Evolutionary conservation across 495 filamentous ascomycete genomes (phyloP).

Genomic region (Aspergillus heteromorphus): DNA sequence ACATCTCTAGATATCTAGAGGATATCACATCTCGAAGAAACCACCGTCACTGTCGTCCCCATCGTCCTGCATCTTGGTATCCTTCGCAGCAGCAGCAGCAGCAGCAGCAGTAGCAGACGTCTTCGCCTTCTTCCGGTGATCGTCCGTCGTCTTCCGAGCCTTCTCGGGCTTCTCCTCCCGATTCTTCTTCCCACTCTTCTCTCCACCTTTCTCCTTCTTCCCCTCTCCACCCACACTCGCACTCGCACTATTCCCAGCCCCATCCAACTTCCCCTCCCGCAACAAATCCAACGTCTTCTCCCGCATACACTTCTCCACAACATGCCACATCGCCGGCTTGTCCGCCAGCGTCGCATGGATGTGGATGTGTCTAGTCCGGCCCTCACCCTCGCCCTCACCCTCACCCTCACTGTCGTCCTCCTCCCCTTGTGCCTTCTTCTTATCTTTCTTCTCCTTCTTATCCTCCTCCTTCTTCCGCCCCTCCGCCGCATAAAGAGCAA

Average conservation of each 20-base stretch:
- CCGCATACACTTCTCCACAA: slow-evolving; percentile 63
- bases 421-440: no score
- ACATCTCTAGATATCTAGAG: slow-evolving; percentile 3
- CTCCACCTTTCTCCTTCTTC: slow-evolving; percentile 10
- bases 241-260: slow-evolving; percentile 14
- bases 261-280: slow-evolving; percentile 44
- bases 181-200: slow-evolving; percentile 4
- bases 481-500: slow-evolving; percentile 62
- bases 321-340: slow-evolving; percentile 61
- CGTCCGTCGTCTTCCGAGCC: slow-evolving; percentile 11
- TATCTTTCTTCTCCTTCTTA: no score
- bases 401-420: slow-evolving; percentile 9
- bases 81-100: slow-evolving; percentile 4
- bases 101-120: neutral
- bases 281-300: slow-evolving; percentile 57
- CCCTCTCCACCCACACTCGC: slow-evolving; percentile 3
- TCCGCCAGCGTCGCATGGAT: slow-evolving; percentile 16
- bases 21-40: slow-evolving; percentile 46
- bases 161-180: slow-evolving; percentile 6
- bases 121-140: slow-evolving; percentile 7
- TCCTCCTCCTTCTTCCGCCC: slow-evolving; percentile 22
- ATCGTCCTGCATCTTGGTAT: slow-evolving; percentile 17
- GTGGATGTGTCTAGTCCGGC: no score
- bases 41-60: slow-evolving; percentile 53
- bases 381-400: slow-evolving; percentile 12